Base-by-base conservation (phyloP, 2,329 filamentous ascomycete species). In the Xylariaceae sp. region DNA sequence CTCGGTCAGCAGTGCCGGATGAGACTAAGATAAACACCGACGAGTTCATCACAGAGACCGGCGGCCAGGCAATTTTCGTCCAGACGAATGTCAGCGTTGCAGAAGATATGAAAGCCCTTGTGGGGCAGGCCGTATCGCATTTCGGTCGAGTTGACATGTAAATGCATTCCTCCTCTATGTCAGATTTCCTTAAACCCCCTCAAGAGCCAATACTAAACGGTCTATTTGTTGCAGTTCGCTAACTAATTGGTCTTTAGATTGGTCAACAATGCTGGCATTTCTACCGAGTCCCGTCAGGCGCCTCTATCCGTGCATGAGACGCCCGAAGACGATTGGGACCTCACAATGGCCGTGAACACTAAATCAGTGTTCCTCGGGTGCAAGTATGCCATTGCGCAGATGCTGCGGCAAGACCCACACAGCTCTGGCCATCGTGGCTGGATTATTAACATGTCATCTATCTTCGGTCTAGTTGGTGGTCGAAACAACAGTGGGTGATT, bases 181-280 rank as follows among this genome's bases (percentile, higher is more conserved):
- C n/a, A n/a, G n/a, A n/a, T n/a, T n/a, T n/a, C n/a, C n/a, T n/a
- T n/a, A n/a, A n/a, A n/a, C n/a, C n/a, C n/a, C n/a, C n/a, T n/a
- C n/a, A n/a, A n/a, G n/a, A n/a, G n/a, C n/a, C n/a, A n/a, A n/a
- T n/a, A n/a, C n/a, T n/a, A n/a, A n/a, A n/a, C n/a, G n/a, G n/a
- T n/a, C n/a, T n/a, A n/a, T n/a, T n/a, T n/a, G n/a, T n/a, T n/a
- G n/a, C n/a, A n/a, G n/a, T n/a, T n/a, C n/a, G n/a, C n/a, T n/a
- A n/a, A n/a, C n/a, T n/a, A n/a, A n/a, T n/a, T n/a, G n/a, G n/a
- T n/a, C n/a, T n/a, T n/a, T n/a, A 79, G 77, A 1, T 66, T 82
- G 45, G 76, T 79, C 39, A 80, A 80, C 52, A 80, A 80, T 60
- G 79, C 83, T 0, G 83, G 83, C 0, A 76, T 85, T 1, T 73